phyloP scores from a whole-genome alignment of 331 rosid genomes.

The Acacia concinna region DNA sequence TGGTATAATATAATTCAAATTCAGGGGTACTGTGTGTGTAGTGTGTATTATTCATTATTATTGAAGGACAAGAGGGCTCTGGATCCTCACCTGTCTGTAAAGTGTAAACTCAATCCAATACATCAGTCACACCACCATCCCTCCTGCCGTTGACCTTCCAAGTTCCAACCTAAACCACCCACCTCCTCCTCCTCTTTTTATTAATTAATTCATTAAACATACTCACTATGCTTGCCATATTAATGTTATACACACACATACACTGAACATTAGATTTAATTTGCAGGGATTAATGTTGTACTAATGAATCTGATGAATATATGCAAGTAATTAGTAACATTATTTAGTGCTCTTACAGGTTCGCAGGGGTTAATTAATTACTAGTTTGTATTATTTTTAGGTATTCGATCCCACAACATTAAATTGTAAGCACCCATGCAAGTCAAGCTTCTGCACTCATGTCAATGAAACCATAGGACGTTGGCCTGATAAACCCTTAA shows the following conservation, averaged over 20 bases:
- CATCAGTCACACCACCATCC: neutral
- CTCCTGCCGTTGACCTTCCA: neutral
- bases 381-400: neutral
- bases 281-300: neutral
- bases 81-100: neutral
- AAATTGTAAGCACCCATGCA: neutral
- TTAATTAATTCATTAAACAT: neutral
- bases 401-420: neutral
- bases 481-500: conserved; percentile 8
- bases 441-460: neutral
- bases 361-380: neutral
- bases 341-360: neutral
- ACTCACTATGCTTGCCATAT: neutral
- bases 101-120: neutral
- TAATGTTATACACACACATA: neutral
- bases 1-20: no score
- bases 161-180: neutral
- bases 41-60: neutral
- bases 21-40: no score
- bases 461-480: neutral
- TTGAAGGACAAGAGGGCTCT: neutral
- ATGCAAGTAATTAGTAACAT: neutral
- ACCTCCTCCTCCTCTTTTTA: neutral
- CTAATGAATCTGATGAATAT: neutral
- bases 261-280: neutral